phyloP scores from a whole-genome alignment of 352 stramenopile species.

The Globisporangium sylvaticum region DNA sequence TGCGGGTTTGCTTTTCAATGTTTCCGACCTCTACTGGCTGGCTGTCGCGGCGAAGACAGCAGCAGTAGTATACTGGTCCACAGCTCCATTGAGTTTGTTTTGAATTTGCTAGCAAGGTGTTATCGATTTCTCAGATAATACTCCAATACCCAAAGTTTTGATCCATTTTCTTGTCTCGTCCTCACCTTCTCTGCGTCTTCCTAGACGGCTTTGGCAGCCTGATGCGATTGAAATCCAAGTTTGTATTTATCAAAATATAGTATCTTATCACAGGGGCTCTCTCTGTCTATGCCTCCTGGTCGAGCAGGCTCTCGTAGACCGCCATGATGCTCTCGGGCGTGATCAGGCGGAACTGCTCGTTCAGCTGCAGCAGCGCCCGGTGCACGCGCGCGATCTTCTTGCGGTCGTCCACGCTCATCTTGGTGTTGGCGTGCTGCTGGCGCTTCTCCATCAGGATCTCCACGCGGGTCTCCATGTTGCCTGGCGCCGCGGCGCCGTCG shows the following conservation, averaged over 20 bases:
- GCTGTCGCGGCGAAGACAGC: neutral
- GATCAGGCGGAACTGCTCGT: conserved; percentile 87
- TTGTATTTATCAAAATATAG: conserved; percentile 11
- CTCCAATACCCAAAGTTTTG: neutral
- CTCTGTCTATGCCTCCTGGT: conserved; percentile 22
- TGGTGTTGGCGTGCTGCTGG: conserved; percentile 79
- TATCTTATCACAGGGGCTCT: neutral
- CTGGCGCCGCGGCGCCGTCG: conserved; percentile 28
- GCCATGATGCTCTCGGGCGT: conserved; percentile 90
- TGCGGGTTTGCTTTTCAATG: neutral
- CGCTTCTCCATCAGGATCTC: conserved; percentile 91
- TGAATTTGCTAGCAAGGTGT: neutral
- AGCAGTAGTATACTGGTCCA: neutral
- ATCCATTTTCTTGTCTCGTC: neutral
- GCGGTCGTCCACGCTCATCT: conserved; percentile 75
- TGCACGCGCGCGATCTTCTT: conserved; percentile 84
- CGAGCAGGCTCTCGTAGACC: conserved; percentile 60
- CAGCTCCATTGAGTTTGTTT: neutral
- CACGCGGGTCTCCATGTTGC: conserved; percentile 79
- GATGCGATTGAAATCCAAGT: neutral
- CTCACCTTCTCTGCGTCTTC: neutral
- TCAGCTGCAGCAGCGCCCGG: conserved; percentile 86
- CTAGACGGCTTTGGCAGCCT: too few relatives aligned
- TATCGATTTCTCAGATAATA: neutral
- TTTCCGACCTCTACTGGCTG: neutral